Evolutionary conservation across 768 basidiomycete species (phyloP).

Genomic region (Strobilomyces echinocephalus): DNA sequence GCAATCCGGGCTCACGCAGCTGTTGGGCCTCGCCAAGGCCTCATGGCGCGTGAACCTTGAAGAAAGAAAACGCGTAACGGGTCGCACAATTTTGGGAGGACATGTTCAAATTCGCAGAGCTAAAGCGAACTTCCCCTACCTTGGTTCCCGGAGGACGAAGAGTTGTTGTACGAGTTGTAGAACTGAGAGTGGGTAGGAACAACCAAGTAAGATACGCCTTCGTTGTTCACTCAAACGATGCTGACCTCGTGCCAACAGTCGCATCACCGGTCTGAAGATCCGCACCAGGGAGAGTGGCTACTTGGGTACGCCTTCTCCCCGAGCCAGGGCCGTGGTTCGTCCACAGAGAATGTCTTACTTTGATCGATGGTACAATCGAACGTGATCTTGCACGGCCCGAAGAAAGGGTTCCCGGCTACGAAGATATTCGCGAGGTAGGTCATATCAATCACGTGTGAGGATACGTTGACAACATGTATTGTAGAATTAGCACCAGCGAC

Average conservation of each 20-base stretch:
- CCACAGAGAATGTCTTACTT: constrained; percentile 66
- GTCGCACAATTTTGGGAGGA: constrained; percentile 60
- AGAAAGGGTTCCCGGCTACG: constrained; percentile 77
- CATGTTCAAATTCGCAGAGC: constrained; percentile 68
- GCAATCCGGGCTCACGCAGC: constrained; percentile 66
- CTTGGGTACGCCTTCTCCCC: constrained; percentile 33
- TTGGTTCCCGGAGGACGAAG: constrained; percentile 69
- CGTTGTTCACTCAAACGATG: not conserved
- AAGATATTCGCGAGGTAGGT: constrained; percentile 78
- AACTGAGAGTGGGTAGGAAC: constrained; percentile 36
- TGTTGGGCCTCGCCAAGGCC: constrained; percentile 68
- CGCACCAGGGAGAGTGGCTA: constrained; percentile 42
- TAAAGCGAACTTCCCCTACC: constrained; percentile 63
- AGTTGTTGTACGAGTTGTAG: constrained; percentile 67
- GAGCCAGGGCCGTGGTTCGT: constrained; percentile 46
- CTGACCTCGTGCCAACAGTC: constrained; percentile 26
- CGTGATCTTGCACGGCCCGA: constrained; percentile 60
- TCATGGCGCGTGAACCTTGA: constrained; percentile 70
- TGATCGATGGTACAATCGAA: constrained; percentile 52
- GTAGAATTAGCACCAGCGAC: constrained; percentile 69
- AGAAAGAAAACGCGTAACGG: constrained; percentile 56
- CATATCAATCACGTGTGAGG: not conserved
- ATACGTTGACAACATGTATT: constrained; percentile 6
- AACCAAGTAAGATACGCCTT: constrained; percentile 6
- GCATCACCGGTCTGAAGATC: constrained; percentile 51